These are phyloP conservation scores for Zymoseptoria tritici DNA, from an alignment of 2,329 filamentous ascomycete genomes.

Conservation along the genomic window DNA sequence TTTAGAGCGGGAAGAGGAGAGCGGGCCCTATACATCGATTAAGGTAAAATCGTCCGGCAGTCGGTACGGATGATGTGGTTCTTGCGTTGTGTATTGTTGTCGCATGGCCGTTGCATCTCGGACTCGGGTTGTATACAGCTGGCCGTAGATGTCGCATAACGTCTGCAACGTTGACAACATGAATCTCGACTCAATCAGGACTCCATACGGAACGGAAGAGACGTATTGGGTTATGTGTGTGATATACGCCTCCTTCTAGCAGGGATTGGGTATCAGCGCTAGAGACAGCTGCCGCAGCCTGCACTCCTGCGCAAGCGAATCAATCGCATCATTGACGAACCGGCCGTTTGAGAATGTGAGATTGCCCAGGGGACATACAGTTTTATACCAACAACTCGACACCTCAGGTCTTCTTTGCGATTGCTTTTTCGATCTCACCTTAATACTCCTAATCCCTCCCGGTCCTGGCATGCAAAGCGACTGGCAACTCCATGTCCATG, in stretches of 20 bases:
- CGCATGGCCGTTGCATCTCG: background rate
- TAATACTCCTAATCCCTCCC: background rate
- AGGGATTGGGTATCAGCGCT: background rate
- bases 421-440: background rate
- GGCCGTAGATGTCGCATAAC: background rate
- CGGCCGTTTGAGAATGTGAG: background rate
- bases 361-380: background rate
- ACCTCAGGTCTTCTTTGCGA: background rate
- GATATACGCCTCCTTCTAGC: background rate
- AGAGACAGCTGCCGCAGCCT: background rate
- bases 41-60: no score
- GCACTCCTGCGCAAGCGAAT: background rate
- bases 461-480: background rate
- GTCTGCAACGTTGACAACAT: background rate
- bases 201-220: background rate
- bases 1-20: background rate
- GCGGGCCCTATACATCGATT: background rate
- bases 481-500: constrained; percentile 3
- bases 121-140: background rate
- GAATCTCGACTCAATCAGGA: background rate
- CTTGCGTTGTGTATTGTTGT: background rate
- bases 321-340: background rate
- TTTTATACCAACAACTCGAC: background rate
- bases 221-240: background rate
- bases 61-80: background rate